These are phyloP conservation scores for Theobroma cacao DNA, from an alignment of 345 rosid genomes.

Conservation along the genomic window DNA sequence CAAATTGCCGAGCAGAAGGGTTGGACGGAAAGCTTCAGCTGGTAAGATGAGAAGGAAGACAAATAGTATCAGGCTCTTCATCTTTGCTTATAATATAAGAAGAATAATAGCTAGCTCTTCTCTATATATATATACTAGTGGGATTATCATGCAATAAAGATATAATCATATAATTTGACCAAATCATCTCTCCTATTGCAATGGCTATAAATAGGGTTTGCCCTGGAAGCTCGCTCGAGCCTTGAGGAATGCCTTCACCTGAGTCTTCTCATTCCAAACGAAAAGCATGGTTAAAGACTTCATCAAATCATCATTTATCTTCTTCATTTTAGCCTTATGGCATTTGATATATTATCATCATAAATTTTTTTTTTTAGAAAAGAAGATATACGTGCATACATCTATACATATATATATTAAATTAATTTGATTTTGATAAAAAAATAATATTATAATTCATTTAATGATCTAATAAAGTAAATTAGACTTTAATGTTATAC, in stretches of 20 bases:
- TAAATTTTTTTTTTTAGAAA: too few species aligned
- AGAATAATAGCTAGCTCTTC: not conserved
- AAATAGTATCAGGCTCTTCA: conserved; percentile 12
- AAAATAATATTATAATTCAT: too few species aligned
- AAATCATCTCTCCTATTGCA: not conserved
- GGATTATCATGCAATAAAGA: not conserved
- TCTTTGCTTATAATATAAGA: not conserved
- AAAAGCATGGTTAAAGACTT: not conserved
- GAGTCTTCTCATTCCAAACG: not conserved
- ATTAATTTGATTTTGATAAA: too few species aligned
- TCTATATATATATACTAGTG: not conserved
- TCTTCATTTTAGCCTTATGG: too few species aligned
- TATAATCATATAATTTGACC: not conserved
- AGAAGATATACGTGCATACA: too few species aligned
- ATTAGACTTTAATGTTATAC: too few species aligned
- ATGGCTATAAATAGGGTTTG: not conserved
- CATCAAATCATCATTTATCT: too few species aligned
- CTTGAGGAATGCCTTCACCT: not conserved
- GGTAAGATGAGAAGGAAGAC: conserved; percentile 15
- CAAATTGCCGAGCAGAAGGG: conserved; percentile 17
- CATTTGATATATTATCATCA: too few species aligned
- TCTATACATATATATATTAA: too few species aligned
- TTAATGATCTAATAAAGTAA: too few species aligned
- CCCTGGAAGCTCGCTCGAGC: conserved; percentile 1
- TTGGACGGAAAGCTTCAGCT: conserved; percentile 16